Percentiles rank a stretch among this genome's conserved stretches.
phyloP scores from a whole-genome alignment of 169 alveolate genomes.

The Plasmodium adleri region DNA sequence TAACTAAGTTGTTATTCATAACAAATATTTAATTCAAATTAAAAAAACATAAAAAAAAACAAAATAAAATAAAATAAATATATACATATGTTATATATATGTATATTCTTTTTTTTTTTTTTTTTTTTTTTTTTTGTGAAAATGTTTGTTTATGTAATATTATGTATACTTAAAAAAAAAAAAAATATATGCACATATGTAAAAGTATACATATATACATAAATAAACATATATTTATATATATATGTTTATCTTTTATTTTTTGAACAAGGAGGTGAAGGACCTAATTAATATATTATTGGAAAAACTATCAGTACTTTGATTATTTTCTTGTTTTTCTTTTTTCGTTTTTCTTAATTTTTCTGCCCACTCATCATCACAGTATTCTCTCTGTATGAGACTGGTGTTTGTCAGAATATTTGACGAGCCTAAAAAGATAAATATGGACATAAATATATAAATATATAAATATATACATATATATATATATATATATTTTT shows the following conservation, averaged over 20 bases:
- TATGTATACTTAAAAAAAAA: not conserved
- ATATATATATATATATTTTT: not conserved
- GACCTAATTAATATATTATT: conserved; percentile 21
- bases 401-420: conserved; percentile 34
- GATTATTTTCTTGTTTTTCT: conserved; percentile 9
- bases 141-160: not conserved
- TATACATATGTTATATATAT: not conserved
- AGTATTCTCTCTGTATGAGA: conserved; percentile 34
- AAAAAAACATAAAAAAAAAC: not conserved
- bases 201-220: not conserved
- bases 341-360: conserved; percentile 39
- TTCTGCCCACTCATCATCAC: conserved; percentile 72
- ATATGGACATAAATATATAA: not conserved
- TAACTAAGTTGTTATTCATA: not conserved
- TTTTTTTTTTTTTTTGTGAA: not conserved
- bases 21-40: not conserved
- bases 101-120: not conserved
- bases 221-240: not conserved
- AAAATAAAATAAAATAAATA: not conserved
- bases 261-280: conserved; percentile 47
- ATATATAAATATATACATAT: not conserved
- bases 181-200: not conserved
- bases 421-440: conserved; percentile 42
- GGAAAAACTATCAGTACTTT: not conserved
- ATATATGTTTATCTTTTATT: conserved; percentile 5